phyloP scores from a whole-genome alignment of 495 filamentous ascomycete genomes.

The Xylaria castorea region DNA sequence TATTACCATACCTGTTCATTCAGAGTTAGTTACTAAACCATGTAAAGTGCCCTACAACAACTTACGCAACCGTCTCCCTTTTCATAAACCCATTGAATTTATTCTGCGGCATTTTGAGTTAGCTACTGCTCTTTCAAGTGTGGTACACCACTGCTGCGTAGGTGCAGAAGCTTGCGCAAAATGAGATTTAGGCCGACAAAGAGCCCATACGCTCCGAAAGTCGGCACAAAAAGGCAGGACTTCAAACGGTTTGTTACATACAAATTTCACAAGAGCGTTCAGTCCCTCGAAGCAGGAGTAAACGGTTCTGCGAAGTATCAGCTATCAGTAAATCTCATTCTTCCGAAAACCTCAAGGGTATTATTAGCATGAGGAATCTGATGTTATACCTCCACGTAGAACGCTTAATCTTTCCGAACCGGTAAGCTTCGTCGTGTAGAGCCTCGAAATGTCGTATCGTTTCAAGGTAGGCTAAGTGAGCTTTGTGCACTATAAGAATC shows the following conservation, averaged over 20 bases:
- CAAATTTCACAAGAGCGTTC: background rate
- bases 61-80: background rate
- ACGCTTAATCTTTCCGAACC: background rate
- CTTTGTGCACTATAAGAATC: background rate
- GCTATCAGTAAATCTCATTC: background rate
- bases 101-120: background rate
- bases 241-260: background rate
- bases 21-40: background rate
- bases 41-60: background rate
- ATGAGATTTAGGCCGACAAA: background rate
- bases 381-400: background rate
- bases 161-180: background rate
- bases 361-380: background rate
- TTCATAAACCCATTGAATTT: background rate
- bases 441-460: background rate
- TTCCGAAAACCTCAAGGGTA: background rate
- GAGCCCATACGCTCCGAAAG: background rate
- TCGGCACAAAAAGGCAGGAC: background rate
- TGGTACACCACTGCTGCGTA: background rate
- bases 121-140: background rate
- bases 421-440: background rate
- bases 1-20: background rate
- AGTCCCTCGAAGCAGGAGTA: background rate
- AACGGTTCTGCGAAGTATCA: background rate
- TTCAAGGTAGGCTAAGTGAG: background rate